phyloP scores from a whole-genome alignment of 805 yeast species.

The Wickerhamomyces pijperi region DNA sequence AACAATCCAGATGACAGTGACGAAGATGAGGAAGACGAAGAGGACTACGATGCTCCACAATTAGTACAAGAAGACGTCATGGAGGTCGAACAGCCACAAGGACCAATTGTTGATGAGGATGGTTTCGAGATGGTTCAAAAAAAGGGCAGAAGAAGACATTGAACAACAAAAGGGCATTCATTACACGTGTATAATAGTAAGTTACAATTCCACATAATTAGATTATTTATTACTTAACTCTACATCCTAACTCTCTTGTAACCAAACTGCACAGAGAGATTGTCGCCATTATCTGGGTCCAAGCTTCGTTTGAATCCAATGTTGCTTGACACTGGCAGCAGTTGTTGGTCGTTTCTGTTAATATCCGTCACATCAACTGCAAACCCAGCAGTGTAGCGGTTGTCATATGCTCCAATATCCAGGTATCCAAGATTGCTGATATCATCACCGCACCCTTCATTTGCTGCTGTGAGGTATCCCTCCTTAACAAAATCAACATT shows the following conservation, averaged over 20 bases:
- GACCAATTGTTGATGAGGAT: conserved; percentile 81
- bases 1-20: conserved; percentile 47
- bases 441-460: no score
- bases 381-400: background rate
- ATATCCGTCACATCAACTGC: no score
- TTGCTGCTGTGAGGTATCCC: background rate
- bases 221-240: background rate
- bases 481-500: background rate
- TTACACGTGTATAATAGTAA: background rate
- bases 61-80: conserved; percentile 19
- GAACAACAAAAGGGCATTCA: background rate
- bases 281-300: no score
- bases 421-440: no score
- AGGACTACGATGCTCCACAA: conserved; percentile 19
- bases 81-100: conserved; percentile 28
- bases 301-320: no score
- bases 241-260: no score
- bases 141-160: conserved; percentile 42
- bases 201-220: no score
- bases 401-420: no score
- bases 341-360: no score
- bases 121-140: conserved; percentile 85
- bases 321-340: no score
- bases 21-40: conserved; percentile 37
- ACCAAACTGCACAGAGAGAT: no score